Evolutionary conservation across 306 rosid species (phyloP), one percentile per base, ranked within the genome.

Genomic region (Dryas alaskensis): DNA sequence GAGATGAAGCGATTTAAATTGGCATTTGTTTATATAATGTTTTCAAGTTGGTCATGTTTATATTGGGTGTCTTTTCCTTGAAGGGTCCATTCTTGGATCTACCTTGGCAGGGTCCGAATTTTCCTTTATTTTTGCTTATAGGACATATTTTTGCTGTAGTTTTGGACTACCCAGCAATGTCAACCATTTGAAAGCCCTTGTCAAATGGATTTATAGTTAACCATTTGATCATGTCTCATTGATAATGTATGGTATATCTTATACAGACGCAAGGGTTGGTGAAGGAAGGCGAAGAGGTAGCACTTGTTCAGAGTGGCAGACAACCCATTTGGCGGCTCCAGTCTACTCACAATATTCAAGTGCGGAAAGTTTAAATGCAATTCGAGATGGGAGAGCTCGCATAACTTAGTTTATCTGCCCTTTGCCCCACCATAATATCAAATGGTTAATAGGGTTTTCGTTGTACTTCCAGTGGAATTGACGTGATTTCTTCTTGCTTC

Each of bases 271-370:
- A 92, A 83, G 99, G 99, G 72, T 84, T 94, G 97, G 93, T 94
- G 73, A 94, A 86, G 88, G 86, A 81, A 57, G 99, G 99, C 76
- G 99, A 94, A 83, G 99, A 94, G 81, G 93, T 94, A 16, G 99
- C 99, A 61, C 90, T 94, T 54, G 84, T 92, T 76, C 99, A 94
- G 78, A 94, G 99, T 80, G 99, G 99, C 19, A 87, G 96, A 69
- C 97, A 94, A 85, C 99, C 97, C 42, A 94, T 94, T 70, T 94
- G 99, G 99, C 92, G 99, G 89, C 84, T 87, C 86, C 97, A 92
- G 64, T 92, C 99, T 68, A 94, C 97, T 54, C 99, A 94, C 86
- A 92, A 94, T 50, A 94, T 94, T 61, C 99, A 94, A 87, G 93
- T 94, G 68, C 86, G 99, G 60, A 86, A 84, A 81, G 95, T 87